Evolutionary conservation across 768 basidiomycete species (phyloP).

Genomic region (Mycena venus): DNA sequence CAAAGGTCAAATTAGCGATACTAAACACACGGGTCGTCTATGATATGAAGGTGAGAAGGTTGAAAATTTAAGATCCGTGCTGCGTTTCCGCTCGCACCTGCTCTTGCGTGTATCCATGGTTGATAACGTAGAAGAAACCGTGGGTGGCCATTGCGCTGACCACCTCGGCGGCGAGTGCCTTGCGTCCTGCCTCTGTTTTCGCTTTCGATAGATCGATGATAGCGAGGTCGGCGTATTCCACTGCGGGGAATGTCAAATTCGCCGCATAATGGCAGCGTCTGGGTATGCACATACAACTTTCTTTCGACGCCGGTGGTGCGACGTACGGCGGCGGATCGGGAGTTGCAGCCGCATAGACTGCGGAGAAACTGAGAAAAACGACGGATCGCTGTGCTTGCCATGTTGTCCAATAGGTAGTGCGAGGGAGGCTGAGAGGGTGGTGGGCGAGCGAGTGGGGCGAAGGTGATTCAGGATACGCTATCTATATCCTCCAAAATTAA

Average conservation of each 20-base stretch:
- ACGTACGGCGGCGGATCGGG: no score
- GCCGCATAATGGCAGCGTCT: no score
- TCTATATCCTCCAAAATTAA: background rate
- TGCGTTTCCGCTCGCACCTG: slow-evolving; percentile 53
- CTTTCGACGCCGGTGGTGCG: background rate
- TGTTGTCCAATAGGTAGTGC: no score
- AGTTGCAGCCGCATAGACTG: background rate
- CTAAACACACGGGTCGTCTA: slow-evolving; percentile 63
- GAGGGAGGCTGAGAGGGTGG: no score
- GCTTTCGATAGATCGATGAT: slow-evolving; percentile 53
- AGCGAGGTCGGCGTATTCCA: slow-evolving; percentile 58
- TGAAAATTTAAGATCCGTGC: background rate
- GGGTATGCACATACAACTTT: background rate
- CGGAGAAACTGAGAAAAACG: background rate
- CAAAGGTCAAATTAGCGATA: slow-evolving; percentile 60
- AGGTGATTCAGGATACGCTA: background rate
- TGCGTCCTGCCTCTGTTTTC: slow-evolving; percentile 41
- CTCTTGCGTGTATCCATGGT: slow-evolving; percentile 59
- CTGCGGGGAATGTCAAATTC: slow-evolving; percentile 32
- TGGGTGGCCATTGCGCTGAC: slow-evolving; percentile 46
- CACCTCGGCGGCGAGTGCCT: slow-evolving; percentile 45
- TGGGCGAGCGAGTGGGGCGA: no score
- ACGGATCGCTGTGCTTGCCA: slow-evolving; percentile 2
- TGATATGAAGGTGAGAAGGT: background rate
- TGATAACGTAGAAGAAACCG: slow-evolving; percentile 64